These are phyloP conservation scores for Tranzscheliella williamsii DNA, from an alignment of 1,284 basidiomycete species.

Conservation along the genomic window DNA sequence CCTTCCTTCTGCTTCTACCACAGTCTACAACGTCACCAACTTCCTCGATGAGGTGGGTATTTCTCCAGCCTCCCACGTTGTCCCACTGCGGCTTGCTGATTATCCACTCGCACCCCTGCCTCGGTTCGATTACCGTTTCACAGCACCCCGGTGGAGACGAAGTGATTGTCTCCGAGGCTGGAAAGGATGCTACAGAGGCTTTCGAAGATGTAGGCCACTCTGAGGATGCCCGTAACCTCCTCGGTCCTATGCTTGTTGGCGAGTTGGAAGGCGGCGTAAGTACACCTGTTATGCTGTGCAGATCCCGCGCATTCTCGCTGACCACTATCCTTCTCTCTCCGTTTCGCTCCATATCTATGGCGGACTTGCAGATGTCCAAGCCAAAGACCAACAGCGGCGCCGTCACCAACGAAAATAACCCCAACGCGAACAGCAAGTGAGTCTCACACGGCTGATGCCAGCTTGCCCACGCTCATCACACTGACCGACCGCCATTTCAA, in stretches of 20 bases:
- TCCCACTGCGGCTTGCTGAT: too few relatives aligned
- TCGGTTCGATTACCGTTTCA: background rate
- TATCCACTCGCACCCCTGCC: background rate
- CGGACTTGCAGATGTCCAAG: too few relatives aligned
- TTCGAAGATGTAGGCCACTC: constrained; percentile 99
- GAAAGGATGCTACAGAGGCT: constrained; percentile 94
- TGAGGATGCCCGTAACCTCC: constrained; percentile 89
- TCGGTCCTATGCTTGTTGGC: constrained; percentile 67
- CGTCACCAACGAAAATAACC: constrained; percentile 42
- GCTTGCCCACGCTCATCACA: too few relatives aligned
- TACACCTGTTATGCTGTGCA: too few relatives aligned
- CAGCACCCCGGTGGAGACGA: constrained; percentile 93
- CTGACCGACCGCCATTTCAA: background rate
- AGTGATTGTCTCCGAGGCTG: constrained; percentile 88
- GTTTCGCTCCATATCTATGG: too few relatives aligned
- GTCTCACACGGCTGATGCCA: constrained; percentile 13
- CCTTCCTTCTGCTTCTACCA: too few relatives aligned
- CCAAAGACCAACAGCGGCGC: constrained; percentile 41
- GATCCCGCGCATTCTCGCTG: too few relatives aligned
- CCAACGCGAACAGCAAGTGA: constrained; percentile 47
- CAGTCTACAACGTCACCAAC: constrained; percentile 91
- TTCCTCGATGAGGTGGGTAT: constrained; percentile 89
- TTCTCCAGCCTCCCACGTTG: background rate
- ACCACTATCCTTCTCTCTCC: background rate
- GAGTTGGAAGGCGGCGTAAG: constrained; percentile 64